phyloP scores from a whole-genome alignment of 2,329 filamentous ascomycete species.

The Aspergillus pseudoterreus region DNA sequence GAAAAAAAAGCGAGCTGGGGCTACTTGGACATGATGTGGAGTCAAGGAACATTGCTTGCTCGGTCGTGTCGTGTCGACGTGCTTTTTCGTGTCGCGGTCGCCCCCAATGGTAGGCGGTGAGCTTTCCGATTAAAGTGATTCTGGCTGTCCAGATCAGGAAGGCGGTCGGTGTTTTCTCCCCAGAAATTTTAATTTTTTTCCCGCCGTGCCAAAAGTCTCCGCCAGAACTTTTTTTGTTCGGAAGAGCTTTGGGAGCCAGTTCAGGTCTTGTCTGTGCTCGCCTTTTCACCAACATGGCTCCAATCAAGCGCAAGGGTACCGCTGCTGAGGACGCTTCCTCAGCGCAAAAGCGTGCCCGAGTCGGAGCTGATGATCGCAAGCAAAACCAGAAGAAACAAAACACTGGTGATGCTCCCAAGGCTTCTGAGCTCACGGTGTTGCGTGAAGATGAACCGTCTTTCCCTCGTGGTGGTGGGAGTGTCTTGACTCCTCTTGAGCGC shows the following conservation, averaged over 20 bases:
- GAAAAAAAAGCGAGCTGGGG: conserved; percentile 5
- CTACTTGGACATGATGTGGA: conserved; percentile 10
- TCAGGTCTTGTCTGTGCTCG: conserved; percentile 20
- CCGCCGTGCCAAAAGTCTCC: neutral
- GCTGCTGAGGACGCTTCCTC: conserved; percentile 32
- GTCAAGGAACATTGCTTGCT: conserved; percentile 6
- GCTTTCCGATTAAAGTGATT: conserved; percentile 1
- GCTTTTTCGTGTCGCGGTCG: conserved; percentile 24
- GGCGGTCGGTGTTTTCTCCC: conserved; percentile 20
- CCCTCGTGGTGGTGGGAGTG: conserved; percentile 84
- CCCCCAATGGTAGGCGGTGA: conserved; percentile 18
- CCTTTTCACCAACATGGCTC: conserved; percentile 37
- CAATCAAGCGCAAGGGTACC: conserved; percentile 45
- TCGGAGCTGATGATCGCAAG: conserved; percentile 32
- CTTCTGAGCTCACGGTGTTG: conserved; percentile 43
- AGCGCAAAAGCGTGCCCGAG: conserved; percentile 40
- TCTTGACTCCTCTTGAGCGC: conserved; percentile 88
- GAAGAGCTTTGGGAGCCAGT: conserved; percentile 21
- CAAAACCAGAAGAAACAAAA: conserved; percentile 33
- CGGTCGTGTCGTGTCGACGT: conserved; percentile 19
- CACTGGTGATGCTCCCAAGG: conserved; percentile 23
- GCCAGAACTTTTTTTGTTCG: conserved; percentile 8
- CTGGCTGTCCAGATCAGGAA: conserved; percentile 1
- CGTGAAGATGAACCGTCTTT: conserved; percentile 84
- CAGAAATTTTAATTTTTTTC: conserved; percentile 21